Evolutionary conservation across 2,329 filamentous ascomycete genomes (phyloP).

Genomic region (Didymella pinodella): DNA sequence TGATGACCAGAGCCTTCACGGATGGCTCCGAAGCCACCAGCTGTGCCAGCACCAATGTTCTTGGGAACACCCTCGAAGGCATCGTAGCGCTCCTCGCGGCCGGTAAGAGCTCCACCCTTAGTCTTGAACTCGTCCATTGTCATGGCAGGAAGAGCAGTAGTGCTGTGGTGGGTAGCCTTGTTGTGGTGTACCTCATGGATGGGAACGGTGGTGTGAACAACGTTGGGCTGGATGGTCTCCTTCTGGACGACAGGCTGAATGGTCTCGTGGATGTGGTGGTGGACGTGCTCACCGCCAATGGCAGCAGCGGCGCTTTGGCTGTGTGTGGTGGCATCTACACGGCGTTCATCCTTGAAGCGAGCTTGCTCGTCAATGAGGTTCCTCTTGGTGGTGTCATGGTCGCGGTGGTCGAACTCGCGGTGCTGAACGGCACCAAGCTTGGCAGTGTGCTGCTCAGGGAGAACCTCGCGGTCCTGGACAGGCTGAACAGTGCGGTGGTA

Average conservation of each 20-base stretch:
- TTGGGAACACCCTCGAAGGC: conserved; percentile 70
- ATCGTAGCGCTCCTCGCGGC: conserved; percentile 64
- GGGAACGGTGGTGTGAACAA: conserved; percentile 75
- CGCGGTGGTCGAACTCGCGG: conserved; percentile 67
- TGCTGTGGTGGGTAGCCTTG: conserved; percentile 69
- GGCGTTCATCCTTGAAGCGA: conserved; percentile 62
- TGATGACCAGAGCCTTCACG: conserved; percentile 31
- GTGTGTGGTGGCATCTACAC: conserved; percentile 58
- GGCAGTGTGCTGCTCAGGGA: conserved; percentile 70
- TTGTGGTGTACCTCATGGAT: conserved; percentile 77
- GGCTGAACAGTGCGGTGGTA: conserved; percentile 76
- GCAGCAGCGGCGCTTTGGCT: conserved; percentile 59
- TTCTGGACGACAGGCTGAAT: conserved; percentile 76
- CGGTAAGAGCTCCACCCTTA: conserved; percentile 62
- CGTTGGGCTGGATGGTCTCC: conserved; percentile 70
- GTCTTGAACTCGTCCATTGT: conserved; percentile 70
- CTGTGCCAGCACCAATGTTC: conserved; percentile 50
- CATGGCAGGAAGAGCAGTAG: conserved; percentile 70
- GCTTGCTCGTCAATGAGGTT: conserved; percentile 57
- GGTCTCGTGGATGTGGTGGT: conserved; percentile 72
- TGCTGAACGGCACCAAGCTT: conserved; percentile 67
- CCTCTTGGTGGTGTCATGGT: conserved; percentile 52
- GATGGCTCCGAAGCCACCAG: conserved; percentile 26
- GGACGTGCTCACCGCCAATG: conserved; percentile 68
- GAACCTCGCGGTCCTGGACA: conserved; percentile 62